A percentile compares a stretch with the other conserved stretches of the same genome.
phyloP scores from a whole-genome alignment of 192 early-diverging fungal genomes.

The Pecoramyces ruminantium region DNA sequence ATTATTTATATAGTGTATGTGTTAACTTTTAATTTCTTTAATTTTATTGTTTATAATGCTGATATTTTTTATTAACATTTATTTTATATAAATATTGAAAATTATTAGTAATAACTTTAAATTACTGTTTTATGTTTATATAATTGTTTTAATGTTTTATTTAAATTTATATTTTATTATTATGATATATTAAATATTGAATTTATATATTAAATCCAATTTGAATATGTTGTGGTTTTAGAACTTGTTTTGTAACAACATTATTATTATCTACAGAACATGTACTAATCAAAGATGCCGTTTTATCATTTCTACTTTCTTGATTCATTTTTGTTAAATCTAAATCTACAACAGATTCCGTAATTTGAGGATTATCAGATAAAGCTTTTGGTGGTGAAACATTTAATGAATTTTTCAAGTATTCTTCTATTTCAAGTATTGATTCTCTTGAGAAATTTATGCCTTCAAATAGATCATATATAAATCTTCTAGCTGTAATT shows the following conservation, averaged over 20 bases:
- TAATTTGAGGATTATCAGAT: neutral
- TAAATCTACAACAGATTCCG: neutral
- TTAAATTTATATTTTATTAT: no score
- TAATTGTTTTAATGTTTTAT: no score
- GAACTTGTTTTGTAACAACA: neutral
- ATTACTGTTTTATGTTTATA: no score
- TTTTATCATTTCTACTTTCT: neutral
- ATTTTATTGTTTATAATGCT: no score
- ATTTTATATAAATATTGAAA: no score
- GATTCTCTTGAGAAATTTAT: neutral
- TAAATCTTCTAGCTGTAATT: conserved; percentile 48
- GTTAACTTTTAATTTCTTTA: no score
- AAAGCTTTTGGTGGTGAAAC: neutral
- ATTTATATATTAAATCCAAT: neutral
- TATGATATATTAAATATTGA: no score
- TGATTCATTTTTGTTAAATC: neutral
- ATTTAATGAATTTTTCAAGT: neutral
- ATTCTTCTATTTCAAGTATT: neutral
- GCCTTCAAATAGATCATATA: conserved; percentile 54
- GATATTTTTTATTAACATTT: no score
- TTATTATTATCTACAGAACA: neutral
- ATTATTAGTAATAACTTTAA: no score
- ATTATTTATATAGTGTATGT: no score
- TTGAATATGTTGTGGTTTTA: neutral
- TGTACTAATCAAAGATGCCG: neutral